Percentiles rank a stretch among this genome's conserved stretches.
Conservation (phyloP, 2,329 filamentous ascomycete genomes). For the Xylariaceae sp. region DNA sequence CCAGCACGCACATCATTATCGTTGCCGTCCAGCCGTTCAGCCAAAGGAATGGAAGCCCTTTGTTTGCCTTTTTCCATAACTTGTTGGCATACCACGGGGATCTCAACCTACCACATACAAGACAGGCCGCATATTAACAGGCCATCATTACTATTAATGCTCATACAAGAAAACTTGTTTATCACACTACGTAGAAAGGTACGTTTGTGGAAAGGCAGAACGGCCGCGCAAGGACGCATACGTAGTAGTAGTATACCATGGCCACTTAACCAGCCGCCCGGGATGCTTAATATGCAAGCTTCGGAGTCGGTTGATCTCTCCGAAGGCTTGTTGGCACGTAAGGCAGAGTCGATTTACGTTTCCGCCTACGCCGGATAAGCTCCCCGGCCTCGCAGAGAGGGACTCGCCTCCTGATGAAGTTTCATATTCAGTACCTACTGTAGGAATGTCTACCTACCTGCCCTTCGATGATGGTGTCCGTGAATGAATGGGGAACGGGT, state of each 20-base stretch:
- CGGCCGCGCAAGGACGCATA: neutral
- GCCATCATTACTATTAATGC: neutral
- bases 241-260: neutral
- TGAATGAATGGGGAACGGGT: too few relatives aligned
- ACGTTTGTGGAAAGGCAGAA: too few relatives aligned
- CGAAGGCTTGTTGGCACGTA: neutral
- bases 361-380: constrained; percentile 15
- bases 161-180: neutral
- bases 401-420: constrained; percentile 11
- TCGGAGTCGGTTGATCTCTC: neutral
- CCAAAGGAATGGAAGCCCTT: neutral
- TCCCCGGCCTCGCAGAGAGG: constrained; percentile 15
- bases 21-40: constrained; percentile 10
- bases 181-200: too few relatives aligned
- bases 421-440: neutral
- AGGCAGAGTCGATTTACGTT: constrained; percentile 11
- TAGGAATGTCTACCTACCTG: neutral
- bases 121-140: neutral
- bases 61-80: neutral
- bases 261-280: neutral
- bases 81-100: neutral
- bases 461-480: neutral
- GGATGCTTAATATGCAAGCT: neutral
- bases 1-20: constrained; percentile 20
- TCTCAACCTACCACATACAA: neutral